A percentile compares a stretch with the other conserved stretches of the same genome.
These are phyloP conservation scores for Globisporangium acanthophoron DNA, from an alignment of 352 stramenopile genomes.

Conservation along the genomic window DNA sequence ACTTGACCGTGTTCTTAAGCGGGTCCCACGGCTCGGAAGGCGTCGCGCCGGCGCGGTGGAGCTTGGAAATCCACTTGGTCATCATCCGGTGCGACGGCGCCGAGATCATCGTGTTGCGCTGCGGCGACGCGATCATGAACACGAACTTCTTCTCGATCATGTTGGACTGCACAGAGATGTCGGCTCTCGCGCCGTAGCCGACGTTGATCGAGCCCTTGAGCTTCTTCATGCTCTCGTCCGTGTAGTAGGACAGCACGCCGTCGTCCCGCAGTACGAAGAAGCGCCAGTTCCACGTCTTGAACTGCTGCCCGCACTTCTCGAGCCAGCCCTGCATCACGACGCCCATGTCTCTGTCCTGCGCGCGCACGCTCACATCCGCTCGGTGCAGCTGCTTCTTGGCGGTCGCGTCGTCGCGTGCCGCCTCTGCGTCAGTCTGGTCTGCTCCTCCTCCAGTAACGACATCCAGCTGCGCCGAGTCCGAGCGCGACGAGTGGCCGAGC, in stretches of 20 bases:
- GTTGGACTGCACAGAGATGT: conserved; percentile 83
- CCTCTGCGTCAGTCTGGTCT: neutral
- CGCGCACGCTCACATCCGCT: conserved; percentile 26
- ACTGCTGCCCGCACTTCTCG: conserved; percentile 84
- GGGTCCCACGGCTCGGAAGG: conserved; percentile 71
- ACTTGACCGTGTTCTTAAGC: conserved; percentile 77
- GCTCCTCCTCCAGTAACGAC: neutral
- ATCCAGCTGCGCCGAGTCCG: conserved; percentile 15
- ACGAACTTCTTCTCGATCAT: conserved; percentile 77
- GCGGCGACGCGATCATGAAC: conserved; percentile 71
- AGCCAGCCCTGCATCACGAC: conserved; percentile 85
- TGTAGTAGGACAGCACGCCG: conserved; percentile 79
- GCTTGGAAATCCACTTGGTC: conserved; percentile 78
- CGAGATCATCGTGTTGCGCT: conserved; percentile 82
- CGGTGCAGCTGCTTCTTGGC: conserved; percentile 6
- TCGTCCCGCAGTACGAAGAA: conserved; percentile 84
- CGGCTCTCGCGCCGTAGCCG: conserved; percentile 52
- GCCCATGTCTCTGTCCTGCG: conserved; percentile 52
- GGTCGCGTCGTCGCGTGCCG: neutral
- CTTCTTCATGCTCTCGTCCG: conserved; percentile 65
- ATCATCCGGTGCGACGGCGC: conserved; percentile 66
- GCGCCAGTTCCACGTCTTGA: conserved; percentile 89
- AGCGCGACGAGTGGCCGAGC: conserved; percentile 40
- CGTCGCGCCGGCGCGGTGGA: conserved; percentile 64
- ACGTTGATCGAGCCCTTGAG: conserved; percentile 79